Conservation (phyloP, 148 eudicot genomes). For the Chenopodium suecicum region DNA sequence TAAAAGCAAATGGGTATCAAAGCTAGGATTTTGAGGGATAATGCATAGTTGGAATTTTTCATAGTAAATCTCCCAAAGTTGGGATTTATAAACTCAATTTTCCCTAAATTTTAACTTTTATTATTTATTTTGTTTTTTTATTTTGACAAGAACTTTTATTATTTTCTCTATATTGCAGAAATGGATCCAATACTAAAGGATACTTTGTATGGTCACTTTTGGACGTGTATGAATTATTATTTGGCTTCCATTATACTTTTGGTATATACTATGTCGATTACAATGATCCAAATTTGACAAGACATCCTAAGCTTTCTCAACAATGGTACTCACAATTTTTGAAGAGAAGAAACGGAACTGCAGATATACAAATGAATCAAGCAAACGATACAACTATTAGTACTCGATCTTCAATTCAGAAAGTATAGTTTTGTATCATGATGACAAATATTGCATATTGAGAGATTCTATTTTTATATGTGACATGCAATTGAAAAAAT, state of each 20-base stretch:
- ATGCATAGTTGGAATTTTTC: too few relatives aligned
- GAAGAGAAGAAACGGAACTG: conserved; percentile 27
- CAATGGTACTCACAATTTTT: conserved; percentile 64
- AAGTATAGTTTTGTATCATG: too few relatives aligned
- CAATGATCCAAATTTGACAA: conserved; percentile 43
- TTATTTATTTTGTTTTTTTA: neutral
- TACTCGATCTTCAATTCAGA: too few relatives aligned
- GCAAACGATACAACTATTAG: neutral
- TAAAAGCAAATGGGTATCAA: too few relatives aligned
- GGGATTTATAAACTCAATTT: too few relatives aligned
- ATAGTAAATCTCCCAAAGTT: too few relatives aligned
- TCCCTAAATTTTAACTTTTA: too few relatives aligned
- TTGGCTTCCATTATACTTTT: conserved; percentile 34
- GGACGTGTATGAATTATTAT: conserved; percentile 51
- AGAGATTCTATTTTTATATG: too few relatives aligned
- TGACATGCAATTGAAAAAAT: too few relatives aligned
- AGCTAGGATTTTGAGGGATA: too few relatives aligned
- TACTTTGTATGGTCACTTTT: conserved; percentile 65
- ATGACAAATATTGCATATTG: too few relatives aligned
- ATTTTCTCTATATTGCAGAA: conserved; percentile 26
- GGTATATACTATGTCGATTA: conserved; percentile 61
- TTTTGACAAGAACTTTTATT: too few relatives aligned
- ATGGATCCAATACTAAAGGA: conserved; percentile 61
- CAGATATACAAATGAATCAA: neutral
- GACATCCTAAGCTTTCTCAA: conserved; percentile 62